Evolutionary conservation across 768 basidiomycete species (phyloP), one percentile per base, ranked within the genome.

Genomic region (Paxillus involutus): DNA sequence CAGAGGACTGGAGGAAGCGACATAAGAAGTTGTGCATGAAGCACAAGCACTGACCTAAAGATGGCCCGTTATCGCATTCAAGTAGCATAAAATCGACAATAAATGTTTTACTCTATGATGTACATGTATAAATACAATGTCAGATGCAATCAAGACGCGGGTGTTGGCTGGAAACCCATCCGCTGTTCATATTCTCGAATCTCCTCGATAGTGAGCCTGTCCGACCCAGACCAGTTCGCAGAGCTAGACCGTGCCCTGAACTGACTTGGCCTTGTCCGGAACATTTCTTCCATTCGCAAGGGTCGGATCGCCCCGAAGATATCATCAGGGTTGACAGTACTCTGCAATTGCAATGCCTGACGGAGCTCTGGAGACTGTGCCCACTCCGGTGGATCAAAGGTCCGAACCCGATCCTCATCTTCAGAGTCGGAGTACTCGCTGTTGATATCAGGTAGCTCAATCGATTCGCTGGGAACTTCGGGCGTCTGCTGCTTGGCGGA

Each of bases 371-470:
- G 94, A 24, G 91, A 93, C 67, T 95, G 91, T 1, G 94, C 92
- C 96, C 96, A 98, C 21, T 82, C 77, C 2, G 92, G 91, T 55
- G 86, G 82, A 61, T 86, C 80, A 59, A 84, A 86, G n/a, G 83
- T 84, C 59, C 82, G 77, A 40, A 80, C 79, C 17, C 88, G 83
- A 59, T 87, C 85, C 67, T 95, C 94, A 60, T 95, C 93, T 43
- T 94, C 96, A 5, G 94, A 97, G 71, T 95, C 91, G 6, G 94
- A 97, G 71, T 98, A 98, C 63, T 98, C 96, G 73, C 91, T 94
- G 63, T 94, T 89, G 65, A 97, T 94, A 44, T 98, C 96, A 0
- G 96, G 95, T 16, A 99, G 77, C 63, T 94, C 94, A 61, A 95
- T 91, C 65, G 80, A 85, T 75, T 94, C 89, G 66, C 85, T 89